Base-by-base conservation (phyloP, 2,329 filamentous ascomycete genomes). In the Phyllosticta citriasiana region DNA sequence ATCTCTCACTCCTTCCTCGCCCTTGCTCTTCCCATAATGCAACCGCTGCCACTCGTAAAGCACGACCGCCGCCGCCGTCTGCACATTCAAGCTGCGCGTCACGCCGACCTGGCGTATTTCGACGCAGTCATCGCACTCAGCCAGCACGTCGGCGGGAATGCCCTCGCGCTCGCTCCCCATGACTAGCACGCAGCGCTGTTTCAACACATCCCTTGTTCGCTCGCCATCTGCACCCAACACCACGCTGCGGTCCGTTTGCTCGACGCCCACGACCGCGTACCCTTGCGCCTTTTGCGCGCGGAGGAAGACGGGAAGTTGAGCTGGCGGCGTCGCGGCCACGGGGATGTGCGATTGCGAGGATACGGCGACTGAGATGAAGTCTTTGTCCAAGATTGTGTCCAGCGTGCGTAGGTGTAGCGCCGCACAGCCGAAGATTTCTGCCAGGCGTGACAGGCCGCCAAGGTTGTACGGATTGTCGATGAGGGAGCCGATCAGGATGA, bases 1-100 rank as follows among this genome's bases (percentile, higher is more conserved):
- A 22, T 22, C 19, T 22, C 19, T 22, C 30, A 33, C 30, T 10
- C 6, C 30, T 4, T 35, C 33, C 33, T 40, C 33, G n/a, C n/a
- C 50, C 50, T 25, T 22, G n/a, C 3, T 22, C 33, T 55, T 57
- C 40, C 56, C 60, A n/a, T 40, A 27, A 22, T 59, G 57, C 65
- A 79, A 76, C 64, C 78, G 75, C 68, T 73, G 74, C 71, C 77
- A 81, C 67, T 82, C 80, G 67, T 76, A 81, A 47, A 81, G 65
- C 53, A 80, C 79, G 60, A 80, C 77, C 0, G 74, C 78, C 14
- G 77, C 78, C 12, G 79, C 80, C 25, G 79, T 82, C 70, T 82
- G 80, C 63, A 82, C 80, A 68, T 82, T 82, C 70, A 82, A 69
- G 67, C 79, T 81, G 65, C 80, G 73, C 33, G 80, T 82, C 6